Evolutionary conservation across 1,284 basidiomycete species (phyloP).

Genomic region (Malassezia furfur): DNA sequence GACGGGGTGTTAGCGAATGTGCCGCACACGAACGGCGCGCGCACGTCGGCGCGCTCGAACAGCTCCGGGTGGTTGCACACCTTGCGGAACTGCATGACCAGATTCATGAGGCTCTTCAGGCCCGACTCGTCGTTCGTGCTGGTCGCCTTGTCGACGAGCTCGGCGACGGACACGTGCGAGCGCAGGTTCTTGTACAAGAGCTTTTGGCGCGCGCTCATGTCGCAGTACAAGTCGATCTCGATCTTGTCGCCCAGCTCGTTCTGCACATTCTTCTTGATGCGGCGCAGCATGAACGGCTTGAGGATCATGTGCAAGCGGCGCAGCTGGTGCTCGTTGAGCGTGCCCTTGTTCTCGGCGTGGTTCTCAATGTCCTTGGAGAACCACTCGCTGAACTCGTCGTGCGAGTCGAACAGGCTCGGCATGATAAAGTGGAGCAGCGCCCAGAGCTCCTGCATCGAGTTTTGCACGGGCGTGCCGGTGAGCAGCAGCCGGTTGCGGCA

Average conservation of each 20-base stretch:
- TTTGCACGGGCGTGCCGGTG: conserved; percentile 97
- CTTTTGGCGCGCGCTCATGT: conserved; percentile 85
- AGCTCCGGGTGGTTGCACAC: conserved; percentile 98
- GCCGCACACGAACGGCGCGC: conserved; percentile 81
- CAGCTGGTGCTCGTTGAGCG: conserved; percentile 89
- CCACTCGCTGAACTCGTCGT: conserved; percentile 99
- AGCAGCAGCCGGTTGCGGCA: conserved; percentile 90
- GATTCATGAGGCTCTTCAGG: conserved; percentile 89
- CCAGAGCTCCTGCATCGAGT: conserved; percentile 99
- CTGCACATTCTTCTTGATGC: conserved; percentile 96
- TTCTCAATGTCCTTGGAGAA: conserved; percentile 99
- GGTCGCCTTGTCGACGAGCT: conserved; percentile 74
- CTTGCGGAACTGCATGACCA: conserved; percentile 99
- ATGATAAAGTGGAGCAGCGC: conserved; percentile 98
- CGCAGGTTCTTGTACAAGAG: conserved; percentile 82
- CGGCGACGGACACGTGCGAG: conserved; percentile 86
- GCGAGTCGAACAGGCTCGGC: conserved; percentile 97
- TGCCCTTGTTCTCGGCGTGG: conserved; percentile 64
- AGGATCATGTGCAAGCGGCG: conserved; percentile 95
- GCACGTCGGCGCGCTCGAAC: conserved; percentile 92
- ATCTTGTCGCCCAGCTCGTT: conserved; percentile 99
- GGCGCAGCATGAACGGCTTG: conserved; percentile 96
- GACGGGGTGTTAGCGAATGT: conserved; percentile 72
- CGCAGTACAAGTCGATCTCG: conserved; percentile 89
- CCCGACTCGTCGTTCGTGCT: conserved; percentile 78